Evolutionary conservation across 768 basidiomycete genomes (phyloP).

Genomic region (Phanerodontia chrysosporium): DNA sequence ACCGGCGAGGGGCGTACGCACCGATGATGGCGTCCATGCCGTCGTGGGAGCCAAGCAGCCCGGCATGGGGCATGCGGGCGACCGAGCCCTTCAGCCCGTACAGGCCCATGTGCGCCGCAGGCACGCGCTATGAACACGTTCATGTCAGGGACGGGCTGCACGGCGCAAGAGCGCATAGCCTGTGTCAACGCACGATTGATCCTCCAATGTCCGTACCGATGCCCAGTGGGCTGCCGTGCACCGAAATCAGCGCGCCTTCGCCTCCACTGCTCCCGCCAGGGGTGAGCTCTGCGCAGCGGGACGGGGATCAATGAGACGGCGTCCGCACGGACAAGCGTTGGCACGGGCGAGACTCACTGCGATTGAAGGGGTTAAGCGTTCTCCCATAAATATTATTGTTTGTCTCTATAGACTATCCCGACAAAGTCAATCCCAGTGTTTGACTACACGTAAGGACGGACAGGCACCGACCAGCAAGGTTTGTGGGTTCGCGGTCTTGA

Average conservation of each 20-base stretch:
- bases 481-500: slow-evolving; percentile 92
- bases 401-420: slow-evolving; percentile 43
- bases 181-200: slow-evolving; percentile 41
- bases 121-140: slow-evolving; percentile 50
- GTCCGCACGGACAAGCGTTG: background rate
- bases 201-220: slow-evolving; percentile 85
- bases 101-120: slow-evolving; percentile 72
- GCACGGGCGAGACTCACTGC: slow-evolving; percentile 18
- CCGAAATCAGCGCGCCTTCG: slow-evolving; percentile 73
- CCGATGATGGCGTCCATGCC: slow-evolving; percentile 50
- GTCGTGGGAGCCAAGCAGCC: slow-evolving; percentile 44
- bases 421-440: slow-evolving; percentile 10
- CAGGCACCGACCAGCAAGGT: slow-evolving; percentile 39
- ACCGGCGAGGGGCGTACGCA: background rate
- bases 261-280: slow-evolving; percentile 86
- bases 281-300: slow-evolving; percentile 24
- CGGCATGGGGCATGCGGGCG: slow-evolving; percentile 47
- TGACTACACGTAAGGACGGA: background rate
- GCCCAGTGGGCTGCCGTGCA: slow-evolving; percentile 78
- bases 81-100: slow-evolving; percentile 71
- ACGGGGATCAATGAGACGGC: background rate
- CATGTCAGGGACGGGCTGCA: background rate
- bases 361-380: slow-evolving; percentile 45
- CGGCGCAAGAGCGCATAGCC: background rate
- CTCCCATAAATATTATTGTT: slow-evolving; percentile 46